Evolutionary conservation across 78 protist species (phyloP), one percentile per base, ranked within the genome.

Genomic region (Tieghemostelium lacteum): DNA sequence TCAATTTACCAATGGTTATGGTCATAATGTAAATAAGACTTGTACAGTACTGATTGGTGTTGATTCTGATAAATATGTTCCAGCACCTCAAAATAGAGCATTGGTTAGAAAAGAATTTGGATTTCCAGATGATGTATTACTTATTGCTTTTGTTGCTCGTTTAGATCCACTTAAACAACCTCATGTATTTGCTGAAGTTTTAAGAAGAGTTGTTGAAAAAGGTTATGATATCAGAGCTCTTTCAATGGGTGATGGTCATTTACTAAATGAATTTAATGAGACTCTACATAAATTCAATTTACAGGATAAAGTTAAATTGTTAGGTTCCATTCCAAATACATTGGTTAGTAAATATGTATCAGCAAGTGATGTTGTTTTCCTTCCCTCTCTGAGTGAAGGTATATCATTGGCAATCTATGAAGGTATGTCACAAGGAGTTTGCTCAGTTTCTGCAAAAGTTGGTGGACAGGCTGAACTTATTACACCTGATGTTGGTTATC

Each of bases 391-490:
- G 16, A 50, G 65, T 14, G 88, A 80, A 33, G 88, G 88, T 40
- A 80, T 80, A 0, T 80, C 88, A 10, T 45, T 80, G 75, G 88
- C 88, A 10, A 80, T 80, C 49, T 80, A 66, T 29, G 88, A 80
- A 57, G 88, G 76, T 1, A 80, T 80, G 88, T 80, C 88, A 36
- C 71, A 60, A 34, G 57, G 45, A 22, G 88, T 80, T 22, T 66
- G 75, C 50, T 75, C 88, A 16, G 88, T 80, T 20, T 67, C 76
- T 1, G 88, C 88, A 19, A 80, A 80, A 57, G 88, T 80, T 20
- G 88, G 88, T 67, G 88, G 88, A 28, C 88, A 80, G 22, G 88
- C 88, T 0, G 88, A 80, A 29, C 52, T 80, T 20, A 76, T 80
- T 6, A 80, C 77, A 20, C 88, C 88, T 3, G 88, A 80, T 55